These are phyloP conservation scores for Neodidymelliopsis sp. DNA, from an alignment of 2,329 filamentous ascomycete genomes.

Conservation along the genomic window DNA sequence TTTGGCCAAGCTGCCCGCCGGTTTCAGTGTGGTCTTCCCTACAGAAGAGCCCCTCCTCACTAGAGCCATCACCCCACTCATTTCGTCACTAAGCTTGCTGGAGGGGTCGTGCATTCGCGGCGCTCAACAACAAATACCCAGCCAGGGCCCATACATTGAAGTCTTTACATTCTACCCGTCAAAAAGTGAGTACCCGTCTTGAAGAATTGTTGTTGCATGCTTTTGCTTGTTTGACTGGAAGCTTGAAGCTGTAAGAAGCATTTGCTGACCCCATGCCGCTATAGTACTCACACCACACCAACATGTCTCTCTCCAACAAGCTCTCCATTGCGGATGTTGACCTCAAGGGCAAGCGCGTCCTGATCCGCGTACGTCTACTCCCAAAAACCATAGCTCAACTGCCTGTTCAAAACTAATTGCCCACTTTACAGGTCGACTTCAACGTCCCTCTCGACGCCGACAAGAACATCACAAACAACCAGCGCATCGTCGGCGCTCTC, in stretches of 20 bases:
- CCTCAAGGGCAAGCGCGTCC: constrained; percentile 96
- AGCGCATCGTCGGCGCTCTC: constrained; percentile 95
- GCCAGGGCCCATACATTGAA: constrained; percentile 23
- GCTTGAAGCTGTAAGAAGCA: constrained; percentile 10
- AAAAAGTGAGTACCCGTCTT: constrained; percentile 6
- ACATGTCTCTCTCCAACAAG: constrained; percentile 98
- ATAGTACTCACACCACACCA: constrained; percentile 25
- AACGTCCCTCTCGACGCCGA: constrained; percentile 95
- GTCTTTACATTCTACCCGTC: constrained; percentile 9
- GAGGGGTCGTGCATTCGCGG: constrained; percentile 16
- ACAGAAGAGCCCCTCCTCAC: constrained; percentile 7
- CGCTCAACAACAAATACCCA: constrained; percentile 25
- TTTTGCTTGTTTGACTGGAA: neutral
- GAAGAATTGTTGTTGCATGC: neutral
- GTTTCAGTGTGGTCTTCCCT: constrained; percentile 20
- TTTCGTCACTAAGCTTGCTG: constrained; percentile 16
- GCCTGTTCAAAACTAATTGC: constrained; percentile 18
- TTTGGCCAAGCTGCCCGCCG: constrained; percentile 18
- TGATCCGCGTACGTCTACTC: constrained; percentile 80
- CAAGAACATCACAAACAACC: constrained; percentile 96
- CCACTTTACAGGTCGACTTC: constrained; percentile 85
- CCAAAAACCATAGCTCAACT: neutral
- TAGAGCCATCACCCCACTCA: constrained; percentile 12
- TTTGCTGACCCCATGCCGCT: constrained; percentile 25
- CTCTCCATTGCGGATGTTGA: constrained; percentile 96